These are phyloP conservation scores for Pharnaceum exiguum DNA, from an alignment of 148 eudicot genomes.

Conservation along the genomic window DNA sequence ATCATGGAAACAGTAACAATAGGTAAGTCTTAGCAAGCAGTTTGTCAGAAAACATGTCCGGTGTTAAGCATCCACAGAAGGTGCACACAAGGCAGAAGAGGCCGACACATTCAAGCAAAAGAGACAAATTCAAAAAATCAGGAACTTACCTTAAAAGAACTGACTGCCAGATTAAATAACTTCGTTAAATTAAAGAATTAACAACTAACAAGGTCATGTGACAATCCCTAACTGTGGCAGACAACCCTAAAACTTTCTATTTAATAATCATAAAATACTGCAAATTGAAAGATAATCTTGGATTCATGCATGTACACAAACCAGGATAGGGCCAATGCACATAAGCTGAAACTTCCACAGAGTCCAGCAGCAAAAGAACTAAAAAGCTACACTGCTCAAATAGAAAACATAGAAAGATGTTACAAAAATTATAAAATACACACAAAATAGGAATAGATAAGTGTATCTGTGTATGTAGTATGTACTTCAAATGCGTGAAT, in stretches of 20 bases:
- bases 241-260: neutral
- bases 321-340: neutral
- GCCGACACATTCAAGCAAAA: no score
- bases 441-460: neutral
- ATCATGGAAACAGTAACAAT: no score
- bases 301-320: constrained; percentile 4
- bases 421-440: neutral
- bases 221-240: neutral
- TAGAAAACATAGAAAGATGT: neutral
- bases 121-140: no score
- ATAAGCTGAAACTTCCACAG: neutral
- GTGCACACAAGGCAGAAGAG: no score
- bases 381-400: neutral
- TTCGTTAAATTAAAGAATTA: no score
- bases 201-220: no score
- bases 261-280: neutral
- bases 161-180: no score
- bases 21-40: no score
- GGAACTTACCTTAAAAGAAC: no score
- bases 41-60: no score
- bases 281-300: neutral
- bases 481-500: neutral
- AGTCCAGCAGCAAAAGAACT: neutral
- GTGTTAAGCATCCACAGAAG: no score
- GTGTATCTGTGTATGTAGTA: neutral